A percentile compares a stretch with the other conserved stretches of the same genome.
These are phyloP conservation scores for Solanum megistacrolobum DNA, from an alignment of 257 asterid genomes.

Conservation along the genomic window DNA sequence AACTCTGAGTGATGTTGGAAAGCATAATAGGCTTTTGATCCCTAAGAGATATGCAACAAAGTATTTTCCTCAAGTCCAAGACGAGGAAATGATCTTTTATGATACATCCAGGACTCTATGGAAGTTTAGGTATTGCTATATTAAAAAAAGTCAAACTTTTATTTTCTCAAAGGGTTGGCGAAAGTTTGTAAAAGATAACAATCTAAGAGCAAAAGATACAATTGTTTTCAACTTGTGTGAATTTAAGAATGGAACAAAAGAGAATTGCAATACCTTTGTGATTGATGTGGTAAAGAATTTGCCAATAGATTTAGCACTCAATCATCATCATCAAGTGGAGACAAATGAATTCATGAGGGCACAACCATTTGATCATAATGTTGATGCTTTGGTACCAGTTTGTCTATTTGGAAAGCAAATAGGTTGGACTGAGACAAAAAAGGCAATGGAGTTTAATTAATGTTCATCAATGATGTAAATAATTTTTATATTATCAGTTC, in stretches of 20 bases:
- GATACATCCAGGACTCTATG: slow-evolving; percentile 7
- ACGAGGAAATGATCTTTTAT: slow-evolving; percentile 30
- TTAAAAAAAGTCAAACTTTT: slow-evolving; percentile 37
- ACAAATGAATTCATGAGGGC: background rate
- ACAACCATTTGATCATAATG: background rate
- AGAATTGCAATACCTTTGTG: background rate
- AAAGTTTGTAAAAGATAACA: slow-evolving; percentile 45
- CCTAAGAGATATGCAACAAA: slow-evolving; percentile 32
- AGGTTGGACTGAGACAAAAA: background rate
- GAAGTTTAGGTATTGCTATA: slow-evolving; percentile 42
- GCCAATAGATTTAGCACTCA: background rate
- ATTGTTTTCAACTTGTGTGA: slow-evolving; percentile 19
- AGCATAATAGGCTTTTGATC: background rate
- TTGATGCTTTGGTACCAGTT: background rate
- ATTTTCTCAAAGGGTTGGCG: slow-evolving; percentile 74
- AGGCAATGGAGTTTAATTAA: background rate
- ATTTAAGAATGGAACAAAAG: background rate
- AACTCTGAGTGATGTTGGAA: slow-evolving; percentile 50
- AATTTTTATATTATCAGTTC: background rate
- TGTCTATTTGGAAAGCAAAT: background rate
- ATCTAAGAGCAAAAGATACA: slow-evolving; percentile 35
- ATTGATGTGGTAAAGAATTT: background rate
- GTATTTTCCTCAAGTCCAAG: slow-evolving; percentile 27
- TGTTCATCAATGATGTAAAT: background rate
- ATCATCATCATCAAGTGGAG: background rate